Conservation (phyloP, 78 protist genomes). For the Monocercomonoides exilis region DNA sequence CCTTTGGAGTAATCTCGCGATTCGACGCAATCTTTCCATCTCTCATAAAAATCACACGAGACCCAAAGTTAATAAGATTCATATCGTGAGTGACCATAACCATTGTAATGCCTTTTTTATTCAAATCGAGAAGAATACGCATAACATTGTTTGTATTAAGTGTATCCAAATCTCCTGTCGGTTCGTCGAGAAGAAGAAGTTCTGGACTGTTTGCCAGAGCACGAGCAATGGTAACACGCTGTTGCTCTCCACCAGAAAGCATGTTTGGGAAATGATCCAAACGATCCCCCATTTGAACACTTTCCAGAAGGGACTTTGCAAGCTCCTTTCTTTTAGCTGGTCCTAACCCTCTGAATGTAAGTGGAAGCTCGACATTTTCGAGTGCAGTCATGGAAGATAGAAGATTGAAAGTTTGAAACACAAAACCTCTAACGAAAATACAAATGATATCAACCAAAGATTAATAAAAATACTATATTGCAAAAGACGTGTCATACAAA, state of each 20-base stretch:
- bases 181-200: too few relatives aligned
- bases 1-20: too few relatives aligned
- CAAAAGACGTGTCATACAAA: too few relatives aligned
- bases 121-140: slow-evolving; percentile 65
- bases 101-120: slow-evolving; percentile 59
- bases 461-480: not conserved
- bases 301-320: slow-evolving; percentile 14
- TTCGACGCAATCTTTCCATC: slow-evolving; percentile 76
- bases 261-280: slow-evolving; percentile 71
- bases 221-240: slow-evolving; percentile 72
- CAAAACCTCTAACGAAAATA: slow-evolving; percentile 54
- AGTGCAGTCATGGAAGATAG: slow-evolving; percentile 73
- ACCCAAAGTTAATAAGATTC: slow-evolving; percentile 59
- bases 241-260: slow-evolving; percentile 88
- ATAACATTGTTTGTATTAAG: slow-evolving; percentile 69
- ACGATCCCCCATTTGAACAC: slow-evolving; percentile 67
- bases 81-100: slow-evolving; percentile 87
- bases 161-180: too few relatives aligned
- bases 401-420: slow-evolving; percentile 86
- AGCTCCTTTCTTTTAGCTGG: not conserved
- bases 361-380: slow-evolving; percentile 86
- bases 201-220: slow-evolving; percentile 78
- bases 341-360: slow-evolving; percentile 61
- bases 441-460: not conserved
- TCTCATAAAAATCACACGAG: slow-evolving; percentile 75